Base-by-base conservation (phyloP, 2,329 filamentous ascomycete species). In the Hypomyces perniciosus region DNA sequence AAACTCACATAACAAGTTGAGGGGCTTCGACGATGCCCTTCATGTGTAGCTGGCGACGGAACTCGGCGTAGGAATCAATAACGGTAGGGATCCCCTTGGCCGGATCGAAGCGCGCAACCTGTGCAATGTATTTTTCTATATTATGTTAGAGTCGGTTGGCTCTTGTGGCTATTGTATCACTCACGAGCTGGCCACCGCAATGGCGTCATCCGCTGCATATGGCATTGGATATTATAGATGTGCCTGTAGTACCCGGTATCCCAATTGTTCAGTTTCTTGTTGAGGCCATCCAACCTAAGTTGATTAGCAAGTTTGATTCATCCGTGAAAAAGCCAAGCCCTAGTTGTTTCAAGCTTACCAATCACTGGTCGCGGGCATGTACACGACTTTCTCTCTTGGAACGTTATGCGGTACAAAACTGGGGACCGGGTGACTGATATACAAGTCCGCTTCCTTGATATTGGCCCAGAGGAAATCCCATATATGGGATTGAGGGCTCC, bases 21-120 rank as follows among this genome's bases (percentile, higher is more conserved):
- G 86, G 86, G 2, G 77, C 72, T 6, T 44, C 31, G 10, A 33
- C n/a, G 2, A 75, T 62, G 33, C 72, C 70, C 9, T 75, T 67
- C 51, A 78, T 72, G 48, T 84, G 75, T 46, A 84, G 78, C 6
- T 76, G 73, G 49, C 79, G 76, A 41, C 84, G 80, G 63, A 92
- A 86, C 60, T 86, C 81, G 38, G 83, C 85, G 56, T 91, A 93
- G 1, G 85, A 79, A 55, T 86, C 81, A 51, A 93, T 78, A 6
- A 90, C 85, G 46, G 88, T 85, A 0, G 85, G 81, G 39, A 92
- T 90, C 7, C 88, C 88, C 69, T 92, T 93, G 43, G 87, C 83
- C 0, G 88, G 88, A 58, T 93, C 88, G 63, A 93, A 93, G 20
- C 88, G 84, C 1, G 88, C 86, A 28, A 92, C 81, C 64, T 93